phyloP scores from a whole-genome alignment of 257 asterid species.

The Solanum pennellii region DNA sequence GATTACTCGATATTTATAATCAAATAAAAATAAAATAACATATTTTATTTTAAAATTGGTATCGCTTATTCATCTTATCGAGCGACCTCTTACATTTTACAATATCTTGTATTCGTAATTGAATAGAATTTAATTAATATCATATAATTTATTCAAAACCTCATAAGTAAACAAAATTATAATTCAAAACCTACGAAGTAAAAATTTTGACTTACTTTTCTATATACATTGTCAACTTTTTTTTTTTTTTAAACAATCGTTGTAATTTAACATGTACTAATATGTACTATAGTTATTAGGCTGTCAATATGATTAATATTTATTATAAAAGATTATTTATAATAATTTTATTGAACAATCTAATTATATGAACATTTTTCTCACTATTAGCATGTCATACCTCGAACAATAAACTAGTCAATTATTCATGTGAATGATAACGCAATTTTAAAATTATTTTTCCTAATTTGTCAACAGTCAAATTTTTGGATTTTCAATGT shows the following conservation, averaged over 20 bases:
- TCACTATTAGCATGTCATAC: neutral
- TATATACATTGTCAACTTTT: neutral
- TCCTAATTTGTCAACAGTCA: neutral
- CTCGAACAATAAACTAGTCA: neutral
- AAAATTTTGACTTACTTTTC: neutral
- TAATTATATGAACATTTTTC: neutral
- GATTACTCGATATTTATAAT: neutral
- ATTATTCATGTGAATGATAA: neutral
- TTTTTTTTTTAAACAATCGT: neutral
- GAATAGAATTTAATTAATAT: neutral
- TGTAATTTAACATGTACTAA: neutral
- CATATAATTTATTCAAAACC: neutral
- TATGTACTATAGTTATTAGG: neutral
- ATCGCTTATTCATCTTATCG: neutral
- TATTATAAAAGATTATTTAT: neutral
- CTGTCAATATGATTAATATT: neutral
- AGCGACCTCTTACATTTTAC: neutral
- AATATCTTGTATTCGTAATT: fast-evolving
- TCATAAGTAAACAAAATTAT: neutral
- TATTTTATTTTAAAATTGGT: neutral
- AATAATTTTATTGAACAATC: neutral
- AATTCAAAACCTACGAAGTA: neutral
- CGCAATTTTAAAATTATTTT: neutral
- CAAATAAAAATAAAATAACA: neutral
- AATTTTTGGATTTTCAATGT: neutral